phyloP scores from a whole-genome alignment of 768 basidiomycete species.

The Dendrothele bispora region DNA sequence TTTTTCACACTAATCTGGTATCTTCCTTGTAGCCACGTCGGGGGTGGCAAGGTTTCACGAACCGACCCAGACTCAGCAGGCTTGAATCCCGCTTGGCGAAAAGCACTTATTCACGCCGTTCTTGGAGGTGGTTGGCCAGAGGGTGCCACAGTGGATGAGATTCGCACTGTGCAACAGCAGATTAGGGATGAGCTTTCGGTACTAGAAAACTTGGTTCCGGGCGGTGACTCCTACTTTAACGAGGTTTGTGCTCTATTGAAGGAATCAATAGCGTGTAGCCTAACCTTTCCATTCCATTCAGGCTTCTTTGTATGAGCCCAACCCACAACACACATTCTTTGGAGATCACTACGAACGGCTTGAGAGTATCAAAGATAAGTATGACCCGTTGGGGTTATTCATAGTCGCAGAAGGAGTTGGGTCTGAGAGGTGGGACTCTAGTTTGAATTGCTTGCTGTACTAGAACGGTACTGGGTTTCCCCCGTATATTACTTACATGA shows the following conservation, averaged over 20 bases:
- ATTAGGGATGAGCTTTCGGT: conserved; percentile 18
- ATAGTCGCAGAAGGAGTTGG: conserved; percentile 47
- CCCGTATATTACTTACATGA: too few relatives aligned
- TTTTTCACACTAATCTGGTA: conserved; percentile 10
- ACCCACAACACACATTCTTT: conserved; percentile 46
- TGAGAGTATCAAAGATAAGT: conserved; percentile 40
- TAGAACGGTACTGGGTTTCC: too few relatives aligned
- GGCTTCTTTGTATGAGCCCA: conserved; percentile 42
- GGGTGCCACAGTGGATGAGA: conserved; percentile 11
- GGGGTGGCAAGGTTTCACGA: conserved; percentile 43
- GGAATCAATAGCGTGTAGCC: neutral
- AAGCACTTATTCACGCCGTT: conserved; percentile 32
- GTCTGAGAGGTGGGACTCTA: conserved; percentile 47
- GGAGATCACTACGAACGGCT: conserved; percentile 41
- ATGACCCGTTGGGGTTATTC: conserved; percentile 47
- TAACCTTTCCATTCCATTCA: conserved; percentile 13
- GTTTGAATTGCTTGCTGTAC: too few relatives aligned
- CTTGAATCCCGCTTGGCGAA: conserved; percentile 49
- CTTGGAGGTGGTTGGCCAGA: conserved; percentile 1
- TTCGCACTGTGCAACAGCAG: conserved; percentile 11
- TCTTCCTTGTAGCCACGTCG: conserved; percentile 34
- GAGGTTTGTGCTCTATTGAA: conserved; percentile 34
- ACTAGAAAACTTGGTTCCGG: conserved; percentile 27
- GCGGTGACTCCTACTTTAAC: conserved; percentile 47
- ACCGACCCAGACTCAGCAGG: conserved; percentile 37